phyloP scores from a whole-genome alignment of 495 filamentous ascomycete species.

The Daldinia vernicosa region DNA sequence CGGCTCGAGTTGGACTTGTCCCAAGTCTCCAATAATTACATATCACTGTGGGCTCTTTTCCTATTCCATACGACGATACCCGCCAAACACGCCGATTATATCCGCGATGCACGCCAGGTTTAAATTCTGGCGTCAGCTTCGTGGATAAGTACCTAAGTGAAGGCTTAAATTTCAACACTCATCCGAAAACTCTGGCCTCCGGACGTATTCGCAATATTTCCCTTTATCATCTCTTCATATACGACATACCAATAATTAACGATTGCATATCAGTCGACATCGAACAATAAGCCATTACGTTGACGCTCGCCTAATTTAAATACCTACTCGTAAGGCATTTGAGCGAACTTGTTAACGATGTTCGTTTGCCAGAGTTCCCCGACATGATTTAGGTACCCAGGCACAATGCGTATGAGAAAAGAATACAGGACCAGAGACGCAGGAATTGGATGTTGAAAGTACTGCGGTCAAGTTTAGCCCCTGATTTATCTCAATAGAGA shows the following conservation, averaged over 20 bases:
- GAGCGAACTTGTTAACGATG: neutral
- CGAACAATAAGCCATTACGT: neutral
- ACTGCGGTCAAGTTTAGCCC: neutral
- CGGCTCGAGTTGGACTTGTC: neutral
- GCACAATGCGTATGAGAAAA: neutral
- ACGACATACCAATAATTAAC: neutral
- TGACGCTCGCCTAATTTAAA: neutral
- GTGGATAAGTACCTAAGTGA: neutral
- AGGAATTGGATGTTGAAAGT: neutral
- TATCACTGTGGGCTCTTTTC: neutral
- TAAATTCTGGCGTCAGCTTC: too few relatives aligned
- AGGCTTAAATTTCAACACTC: neutral
- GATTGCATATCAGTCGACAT: neutral
- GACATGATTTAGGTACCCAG: neutral
- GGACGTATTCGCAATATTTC: neutral
- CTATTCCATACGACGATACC: neutral
- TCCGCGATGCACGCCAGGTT: neutral
- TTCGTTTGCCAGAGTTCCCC: neutral
- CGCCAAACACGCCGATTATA: neutral
- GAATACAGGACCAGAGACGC: neutral
- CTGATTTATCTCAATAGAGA: neutral
- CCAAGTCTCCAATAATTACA: neutral
- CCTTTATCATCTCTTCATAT: neutral
- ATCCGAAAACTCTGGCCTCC: neutral
- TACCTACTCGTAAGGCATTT: too few relatives aligned